Percentiles rank a stretch among this genome's conserved stretches.
phyloP scores from a whole-genome alignment of 768 basidiomycete species.

The Amanita pseudoporphyria region DNA sequence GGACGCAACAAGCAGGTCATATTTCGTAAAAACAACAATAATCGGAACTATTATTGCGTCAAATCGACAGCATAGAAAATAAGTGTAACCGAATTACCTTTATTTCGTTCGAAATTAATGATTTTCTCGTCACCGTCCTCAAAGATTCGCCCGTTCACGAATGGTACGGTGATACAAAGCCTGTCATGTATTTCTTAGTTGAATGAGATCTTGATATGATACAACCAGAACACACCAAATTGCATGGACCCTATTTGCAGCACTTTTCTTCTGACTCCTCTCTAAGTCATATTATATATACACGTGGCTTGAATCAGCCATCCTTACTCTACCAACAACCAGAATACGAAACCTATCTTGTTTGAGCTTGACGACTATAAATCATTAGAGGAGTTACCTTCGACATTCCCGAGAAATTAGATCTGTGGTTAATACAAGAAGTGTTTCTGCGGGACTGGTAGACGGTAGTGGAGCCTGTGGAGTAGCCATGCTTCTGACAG shows the following conservation, averaged over 20 bases:
- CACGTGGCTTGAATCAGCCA: too few relatives aligned
- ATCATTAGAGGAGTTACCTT: too few relatives aligned
- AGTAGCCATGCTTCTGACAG: too few relatives aligned
- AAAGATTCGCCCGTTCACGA: conserved; percentile 10
- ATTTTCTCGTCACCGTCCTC: conserved; percentile 18
- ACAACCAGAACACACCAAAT: conserved; percentile 15
- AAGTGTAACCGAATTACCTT: neutral
- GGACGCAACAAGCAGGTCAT: neutral
- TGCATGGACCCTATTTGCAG: conserved; percentile 16
- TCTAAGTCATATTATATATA: neutral
- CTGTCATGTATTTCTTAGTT: conserved; percentile 8
- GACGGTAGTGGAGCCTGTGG: neutral
- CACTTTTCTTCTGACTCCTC: conserved; percentile 1
- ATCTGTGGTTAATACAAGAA: neutral
- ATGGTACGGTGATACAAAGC: conserved; percentile 18
- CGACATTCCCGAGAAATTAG: neutral
- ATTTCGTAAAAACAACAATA: neutral
- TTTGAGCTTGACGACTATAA: too few relatives aligned
- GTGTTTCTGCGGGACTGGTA: neutral
- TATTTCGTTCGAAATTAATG: conserved; percentile 8
- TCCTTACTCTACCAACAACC: neutral
- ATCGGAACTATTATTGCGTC: neutral
- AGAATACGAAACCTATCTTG: neutral
- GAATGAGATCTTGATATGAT: neutral
- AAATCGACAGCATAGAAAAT: neutral